Base-by-base conservation (phyloP, 2,329 filamentous ascomycete species). In the Stachybotrys echinatus region DNA sequence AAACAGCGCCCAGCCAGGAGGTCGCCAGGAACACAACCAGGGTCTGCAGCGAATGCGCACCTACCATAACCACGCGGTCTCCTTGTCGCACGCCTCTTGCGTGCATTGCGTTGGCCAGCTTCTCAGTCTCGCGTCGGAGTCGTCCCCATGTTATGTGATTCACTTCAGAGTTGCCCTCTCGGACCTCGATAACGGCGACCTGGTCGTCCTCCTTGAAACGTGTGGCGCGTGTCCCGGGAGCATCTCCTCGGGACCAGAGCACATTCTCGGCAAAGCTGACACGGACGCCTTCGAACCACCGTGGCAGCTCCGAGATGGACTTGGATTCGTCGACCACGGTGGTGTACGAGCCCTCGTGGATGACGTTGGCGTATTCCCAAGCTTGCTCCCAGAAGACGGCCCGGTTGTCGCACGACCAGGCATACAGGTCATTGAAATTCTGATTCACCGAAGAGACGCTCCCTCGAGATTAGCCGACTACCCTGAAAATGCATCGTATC, bases 181-280 rank as follows among this genome's bases (percentile, higher is more conserved):
- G 77, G 3, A 89, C 80, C 65, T 89, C 85, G 0, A 86, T 91
- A 34, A 88, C 62, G 3, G 87, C 89, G 37, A 90, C 72, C 58
- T 83, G 84, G 54, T 64, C 66, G 55, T 92, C 87, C 56, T 89
- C 87, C 65, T 94, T 94, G 53, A 81, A 73, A 4, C 63, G 56
- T 1, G 73, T 87, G 7, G 74, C 74, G 5, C 74, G 71, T 21
- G 73, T 61, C 3, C 71, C 75, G 0, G 71, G 65, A 10, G 74
- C 61, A n/a, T 69, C 63, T 0, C 68, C 63, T 14, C 72, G 70
- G 1, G 77, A 77, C 70, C 81, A 92, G 22, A 95, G 80, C 22
- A 90, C 68, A 62, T 94, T 95, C 69, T 95, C 89, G 5, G 88
- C 85, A 62, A 85, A 92, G 61, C 91, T 95, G 58, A 94, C 66